Base-by-base conservation (phyloP, 192 early-diverging fungal genomes). In the Coemansia sp. region DNA sequence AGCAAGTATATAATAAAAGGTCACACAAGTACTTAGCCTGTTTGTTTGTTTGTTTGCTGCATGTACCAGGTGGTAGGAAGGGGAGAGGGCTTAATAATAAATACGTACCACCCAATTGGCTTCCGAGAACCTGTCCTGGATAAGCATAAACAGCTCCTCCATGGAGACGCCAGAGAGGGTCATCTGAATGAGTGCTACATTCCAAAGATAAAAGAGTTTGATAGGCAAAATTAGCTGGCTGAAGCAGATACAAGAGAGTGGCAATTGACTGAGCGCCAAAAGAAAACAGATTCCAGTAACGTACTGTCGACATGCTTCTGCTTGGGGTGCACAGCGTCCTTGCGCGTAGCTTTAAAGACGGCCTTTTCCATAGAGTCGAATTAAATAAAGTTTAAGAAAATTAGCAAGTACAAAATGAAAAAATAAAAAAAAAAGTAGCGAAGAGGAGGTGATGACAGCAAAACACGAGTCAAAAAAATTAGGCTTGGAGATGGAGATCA, bases 261-360 rank as follows among this genome's bases (percentile, higher is more conserved):
- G 49, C 3, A 51, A 51, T 22, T 51, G 49, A 7, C n/a, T 51
- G 20, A 22, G 7, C 20, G 49, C 49, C 49, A 22, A 13, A 1
- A 27, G 27, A 27, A 27, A 11, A 22, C 20, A 51, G 49, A 51
- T 51, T 18, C 49, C n/a, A 51, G 49, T 24, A 57, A 82, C 76
- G 76, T 82, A 82, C 82, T 84, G 67, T 83, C 81, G 67, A 87
- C 86, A 75, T 87, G 86, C 44, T 87, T 87, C 51, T 79, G 75
- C 65, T 87, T 87, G 33, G 86, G 86, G 57, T 82, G 79, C 63
- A 85, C 82, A 16, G 72, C 69, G 68, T 87, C 83, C 67, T 79
- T 78, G 66, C 78, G 77, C 12, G 86, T 87, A 52, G 86, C 86
- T 75, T 87, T 87, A 70, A 79, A 72, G 13, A 85, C 77, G 31